These are phyloP conservation scores for Atkinsonella texensis DNA, from an alignment of 2,329 filamentous ascomycete species.

Conservation along the genomic window DNA sequence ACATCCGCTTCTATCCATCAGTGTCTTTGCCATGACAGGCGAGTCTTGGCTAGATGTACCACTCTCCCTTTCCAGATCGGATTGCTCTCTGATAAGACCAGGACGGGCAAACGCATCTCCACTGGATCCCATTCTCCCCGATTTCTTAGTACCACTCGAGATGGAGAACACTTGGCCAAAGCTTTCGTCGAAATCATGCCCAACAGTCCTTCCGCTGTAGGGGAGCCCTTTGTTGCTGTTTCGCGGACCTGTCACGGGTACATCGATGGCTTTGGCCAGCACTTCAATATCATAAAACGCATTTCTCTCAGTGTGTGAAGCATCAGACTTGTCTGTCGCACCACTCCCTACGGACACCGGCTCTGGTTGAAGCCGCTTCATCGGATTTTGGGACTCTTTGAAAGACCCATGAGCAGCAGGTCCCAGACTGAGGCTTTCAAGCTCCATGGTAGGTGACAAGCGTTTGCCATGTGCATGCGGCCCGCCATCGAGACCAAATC, in stretches of 20 bases:
- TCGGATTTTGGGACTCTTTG: constrained; percentile 18
- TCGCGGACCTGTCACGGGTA: constrained; percentile 31
- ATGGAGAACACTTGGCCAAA: constrained; percentile 47
- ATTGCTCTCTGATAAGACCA: constrained; percentile 16
- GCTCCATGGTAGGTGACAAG: constrained; percentile 37
- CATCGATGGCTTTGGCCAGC: constrained; percentile 38
- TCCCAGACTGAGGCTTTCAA: constrained; percentile 38
- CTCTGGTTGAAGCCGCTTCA: constrained; percentile 36
- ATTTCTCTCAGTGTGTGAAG: constrained; percentile 48
- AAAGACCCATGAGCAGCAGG: constrained; percentile 30
- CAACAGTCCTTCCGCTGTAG: constrained; percentile 17
- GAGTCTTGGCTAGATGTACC: constrained; percentile 24
- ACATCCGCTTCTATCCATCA: constrained; percentile 4
- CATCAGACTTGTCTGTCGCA: constrained; percentile 33
- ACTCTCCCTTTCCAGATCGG: constrained; percentile 17
- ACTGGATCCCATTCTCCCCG: constrained; percentile 8
- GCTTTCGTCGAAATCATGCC: constrained; percentile 48
- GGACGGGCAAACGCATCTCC: constrained; percentile 15
- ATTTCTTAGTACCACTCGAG: constrained; percentile 31
- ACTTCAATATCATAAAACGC: constrained; percentile 54
- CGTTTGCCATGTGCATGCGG: constrained; percentile 23
- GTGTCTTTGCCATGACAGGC: constrained; percentile 13
- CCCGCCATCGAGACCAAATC: constrained; percentile 10
- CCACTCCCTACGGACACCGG: constrained; percentile 40
- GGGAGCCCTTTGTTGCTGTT: constrained; percentile 20